Evolutionary conservation across 2,329 filamentous ascomycete species (phyloP).

Genomic region (Diplodia scrobiculata): DNA sequence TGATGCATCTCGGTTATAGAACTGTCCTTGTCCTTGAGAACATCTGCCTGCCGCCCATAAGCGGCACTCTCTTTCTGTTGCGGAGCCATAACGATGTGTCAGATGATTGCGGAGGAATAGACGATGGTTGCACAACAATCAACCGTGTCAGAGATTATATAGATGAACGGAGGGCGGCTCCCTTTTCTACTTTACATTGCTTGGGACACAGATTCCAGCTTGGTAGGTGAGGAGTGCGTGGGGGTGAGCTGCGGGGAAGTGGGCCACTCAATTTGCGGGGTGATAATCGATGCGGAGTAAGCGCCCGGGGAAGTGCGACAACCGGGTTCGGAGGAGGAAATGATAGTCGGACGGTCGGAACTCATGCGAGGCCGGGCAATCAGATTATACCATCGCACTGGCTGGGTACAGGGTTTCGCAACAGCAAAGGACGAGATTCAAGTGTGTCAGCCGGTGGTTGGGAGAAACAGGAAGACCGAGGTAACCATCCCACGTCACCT

Average conservation of each 20-base stretch:
- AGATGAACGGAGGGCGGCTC: neutral
- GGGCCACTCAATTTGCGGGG: neutral
- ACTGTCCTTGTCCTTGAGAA: neutral
- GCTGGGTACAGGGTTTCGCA: neutral
- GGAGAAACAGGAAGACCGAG: neutral
- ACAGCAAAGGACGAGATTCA: neutral
- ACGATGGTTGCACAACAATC: neutral
- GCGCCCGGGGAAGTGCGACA: neutral
- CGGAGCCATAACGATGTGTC: neutral
- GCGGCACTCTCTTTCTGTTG: neutral
- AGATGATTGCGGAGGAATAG: neutral
- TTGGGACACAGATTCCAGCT: neutral
- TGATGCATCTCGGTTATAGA: neutral
- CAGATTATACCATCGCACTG: neutral
- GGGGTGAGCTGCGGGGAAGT: neutral
- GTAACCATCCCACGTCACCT: neutral
- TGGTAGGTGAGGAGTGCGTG: neutral
- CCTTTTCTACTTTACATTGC: neutral
- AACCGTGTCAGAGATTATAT: neutral
- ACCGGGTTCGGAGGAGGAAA: neutral
- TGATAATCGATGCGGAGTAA: neutral
- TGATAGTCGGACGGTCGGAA: neutral
- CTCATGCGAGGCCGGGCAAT: neutral
- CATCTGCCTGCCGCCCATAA: neutral
- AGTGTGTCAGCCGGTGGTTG: too few species aligned